A percentile compares a stretch with the other conserved stretches of the same genome.
These are phyloP conservation scores for Phytophthora idaei DNA, from an alignment of 352 stramenopile species.

Conservation along the genomic window DNA sequence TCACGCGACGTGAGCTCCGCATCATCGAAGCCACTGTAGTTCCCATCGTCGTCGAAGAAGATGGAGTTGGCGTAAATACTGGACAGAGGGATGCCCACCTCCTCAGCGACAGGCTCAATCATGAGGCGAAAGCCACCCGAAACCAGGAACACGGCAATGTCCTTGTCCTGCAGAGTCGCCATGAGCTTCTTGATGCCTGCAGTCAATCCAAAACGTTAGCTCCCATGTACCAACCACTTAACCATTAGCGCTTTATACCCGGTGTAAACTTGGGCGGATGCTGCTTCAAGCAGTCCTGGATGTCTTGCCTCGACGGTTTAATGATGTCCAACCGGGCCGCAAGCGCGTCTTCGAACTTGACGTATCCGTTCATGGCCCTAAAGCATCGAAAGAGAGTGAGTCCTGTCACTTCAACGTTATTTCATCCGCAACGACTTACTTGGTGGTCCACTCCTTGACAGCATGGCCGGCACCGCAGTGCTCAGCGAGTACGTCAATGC, in stretches of 20 bases:
- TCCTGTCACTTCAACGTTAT: not conserved
- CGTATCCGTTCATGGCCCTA: constrained; percentile 97
- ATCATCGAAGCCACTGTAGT: constrained; percentile 94
- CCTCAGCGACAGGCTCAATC: constrained; percentile 96
- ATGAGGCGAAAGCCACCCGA: constrained; percentile 98
- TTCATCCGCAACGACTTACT: constrained; percentile 46
- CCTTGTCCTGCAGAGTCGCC: constrained; percentile 84
- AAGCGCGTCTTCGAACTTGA: constrained; percentile 98
- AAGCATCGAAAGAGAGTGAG: constrained; percentile 9
- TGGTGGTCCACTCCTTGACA: constrained; percentile 95
- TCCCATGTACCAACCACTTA: not conserved
- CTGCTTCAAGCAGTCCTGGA: constrained; percentile 90
- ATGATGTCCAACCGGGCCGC: constrained; percentile 96
- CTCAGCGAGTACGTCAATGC: constrained; percentile 98
- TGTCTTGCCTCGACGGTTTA: constrained; percentile 88
- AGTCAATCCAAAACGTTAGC: not conserved
- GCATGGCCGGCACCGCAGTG: constrained; percentile 94
- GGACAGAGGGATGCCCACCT: constrained; percentile 79
- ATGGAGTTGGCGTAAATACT: constrained; percentile 99
- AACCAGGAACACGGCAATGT: constrained; percentile 97
- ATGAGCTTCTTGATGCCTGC: constrained; percentile 91
- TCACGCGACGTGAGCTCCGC: constrained; percentile 93
- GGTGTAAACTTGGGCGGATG: constrained; percentile 92
- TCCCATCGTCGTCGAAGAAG: constrained; percentile 90
- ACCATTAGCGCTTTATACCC: constrained; percentile 34